A percentile compares a stretch with the other conserved stretches of the same genome.
Evolutionary conservation across 345 rosid species (phyloP).

Genomic region (Passiflora organensis): DNA sequence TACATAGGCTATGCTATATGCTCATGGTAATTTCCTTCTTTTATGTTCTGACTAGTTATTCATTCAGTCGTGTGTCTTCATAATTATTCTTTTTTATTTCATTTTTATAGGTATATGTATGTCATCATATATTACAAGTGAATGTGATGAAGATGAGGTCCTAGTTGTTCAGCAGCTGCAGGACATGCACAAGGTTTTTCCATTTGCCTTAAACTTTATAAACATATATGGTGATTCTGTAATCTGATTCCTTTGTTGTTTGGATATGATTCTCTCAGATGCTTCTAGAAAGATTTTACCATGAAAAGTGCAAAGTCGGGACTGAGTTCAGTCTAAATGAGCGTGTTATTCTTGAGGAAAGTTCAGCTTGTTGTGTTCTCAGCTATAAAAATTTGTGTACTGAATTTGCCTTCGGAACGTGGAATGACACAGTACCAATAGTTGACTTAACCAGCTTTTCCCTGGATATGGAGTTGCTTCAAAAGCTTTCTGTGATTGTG

Average conservation of each 20-base stretch:
- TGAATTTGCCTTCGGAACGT: constrained; percentile 43
- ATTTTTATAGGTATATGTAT: constrained; percentile 59
- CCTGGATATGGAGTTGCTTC: constrained; percentile 62
- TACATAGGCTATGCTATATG: neutral
- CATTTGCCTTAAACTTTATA: constrained; percentile 1
- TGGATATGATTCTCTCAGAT: constrained; percentile 34
- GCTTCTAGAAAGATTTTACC: constrained; percentile 52
- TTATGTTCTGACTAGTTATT: no score
- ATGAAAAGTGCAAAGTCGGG: constrained; percentile 51
- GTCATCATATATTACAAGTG: constrained; percentile 53
- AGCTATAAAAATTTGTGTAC: constrained; percentile 45
- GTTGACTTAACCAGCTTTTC: constrained; percentile 58
- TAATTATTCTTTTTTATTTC: constrained; percentile 32
- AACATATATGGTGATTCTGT: constrained; percentile 15
- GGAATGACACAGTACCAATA: constrained; percentile 49
- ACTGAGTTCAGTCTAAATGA: constrained; percentile 23
- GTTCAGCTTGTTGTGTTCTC: constrained; percentile 48
- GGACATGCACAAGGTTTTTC: constrained; percentile 64
- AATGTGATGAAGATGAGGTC: constrained; percentile 32
- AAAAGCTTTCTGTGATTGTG: constrained; percentile 40
- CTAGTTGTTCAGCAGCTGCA: constrained; percentile 44
- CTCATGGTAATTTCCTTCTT: neutral
- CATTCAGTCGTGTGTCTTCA: constrained; percentile 18
- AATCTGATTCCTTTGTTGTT: neutral
- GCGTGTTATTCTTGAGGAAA: constrained; percentile 21